Percentiles rank a stretch among this genome's conserved stretches.
These are phyloP conservation scores for Talaromyces pinophilus DNA, from an alignment of 2,329 filamentous ascomycete genomes.

Conservation along the genomic window DNA sequence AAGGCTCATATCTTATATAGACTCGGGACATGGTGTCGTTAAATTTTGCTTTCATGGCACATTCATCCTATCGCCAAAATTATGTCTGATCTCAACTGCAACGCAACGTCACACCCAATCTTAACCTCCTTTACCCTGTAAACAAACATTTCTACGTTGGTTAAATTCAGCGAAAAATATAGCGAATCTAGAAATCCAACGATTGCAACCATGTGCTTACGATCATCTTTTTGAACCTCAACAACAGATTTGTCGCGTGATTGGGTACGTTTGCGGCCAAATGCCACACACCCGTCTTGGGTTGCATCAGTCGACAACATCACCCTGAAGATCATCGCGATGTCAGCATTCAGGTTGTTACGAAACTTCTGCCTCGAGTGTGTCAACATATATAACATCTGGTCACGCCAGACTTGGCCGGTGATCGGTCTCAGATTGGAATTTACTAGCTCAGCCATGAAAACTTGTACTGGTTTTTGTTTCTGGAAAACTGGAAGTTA, in stretches of 20 bases:
- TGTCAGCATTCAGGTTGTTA: neutral
- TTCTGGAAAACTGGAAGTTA: neutral
- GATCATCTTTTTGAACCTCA: neutral
- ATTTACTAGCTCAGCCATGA: neutral
- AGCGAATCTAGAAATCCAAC: neutral
- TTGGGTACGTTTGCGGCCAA: slow-evolving; percentile 4
- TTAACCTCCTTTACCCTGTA: neutral
- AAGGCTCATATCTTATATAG: neutral
- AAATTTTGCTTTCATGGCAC: neutral
- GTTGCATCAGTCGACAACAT: slow-evolving; percentile 6
- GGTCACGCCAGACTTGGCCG: no score
- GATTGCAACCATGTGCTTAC: neutral
- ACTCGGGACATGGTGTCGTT: neutral
- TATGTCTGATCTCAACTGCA: neutral
- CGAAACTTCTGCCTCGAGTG: neutral
- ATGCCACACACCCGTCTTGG: slow-evolving; percentile 6
- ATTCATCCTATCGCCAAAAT: neutral
- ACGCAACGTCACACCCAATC: neutral
- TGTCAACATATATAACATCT: neutral
- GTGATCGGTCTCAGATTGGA: neutral
- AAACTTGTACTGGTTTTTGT: neutral
- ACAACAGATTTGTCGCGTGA: neutral
- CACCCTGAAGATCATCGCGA: neutral
- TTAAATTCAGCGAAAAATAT: neutral
- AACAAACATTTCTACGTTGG: neutral